A percentile compares a stretch with the other conserved stretches of the same genome.
phyloP scores from a whole-genome alignment of 345 rosid genomes.

The Linum trigynum region DNA sequence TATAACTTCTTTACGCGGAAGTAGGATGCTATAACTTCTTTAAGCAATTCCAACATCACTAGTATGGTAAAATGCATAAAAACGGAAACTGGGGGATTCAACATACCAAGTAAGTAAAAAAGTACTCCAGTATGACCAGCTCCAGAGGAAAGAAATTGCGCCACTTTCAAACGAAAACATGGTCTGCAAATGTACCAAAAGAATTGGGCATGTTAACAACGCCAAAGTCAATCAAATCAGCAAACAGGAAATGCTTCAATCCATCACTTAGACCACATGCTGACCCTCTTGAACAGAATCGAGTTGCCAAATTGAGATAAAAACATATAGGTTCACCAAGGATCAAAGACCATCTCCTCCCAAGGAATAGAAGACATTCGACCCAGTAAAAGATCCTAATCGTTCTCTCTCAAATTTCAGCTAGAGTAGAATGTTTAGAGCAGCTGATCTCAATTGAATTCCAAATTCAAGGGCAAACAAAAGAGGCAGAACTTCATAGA shows the following conservation, averaged over 20 bases:
- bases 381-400: not conserved
- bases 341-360: not conserved
- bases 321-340: not conserved
- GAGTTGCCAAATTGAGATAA: no score
- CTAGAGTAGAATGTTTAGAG: not conserved
- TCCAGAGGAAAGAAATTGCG: conserved; percentile 82
- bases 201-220: not conserved
- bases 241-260: not conserved
- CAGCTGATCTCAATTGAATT: not conserved
- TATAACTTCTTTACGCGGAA: not conserved
- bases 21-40: not conserved
- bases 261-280: no score
- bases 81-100: not conserved
- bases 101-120: conserved; percentile 95
- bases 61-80: not conserved
- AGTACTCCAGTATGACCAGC: conserved; percentile 98
- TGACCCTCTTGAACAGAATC: no score
- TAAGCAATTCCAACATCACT: not conserved
- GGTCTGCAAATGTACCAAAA: conserved; percentile 31
- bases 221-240: not conserved
- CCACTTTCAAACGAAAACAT: conserved; percentile 40
- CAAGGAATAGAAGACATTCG: not conserved
- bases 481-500: not conserved
- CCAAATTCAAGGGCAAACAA: not conserved
- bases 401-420: not conserved